Conservation (phyloP, 2,329 filamentous ascomycete species). For the Chaetomium sp. region DNA sequence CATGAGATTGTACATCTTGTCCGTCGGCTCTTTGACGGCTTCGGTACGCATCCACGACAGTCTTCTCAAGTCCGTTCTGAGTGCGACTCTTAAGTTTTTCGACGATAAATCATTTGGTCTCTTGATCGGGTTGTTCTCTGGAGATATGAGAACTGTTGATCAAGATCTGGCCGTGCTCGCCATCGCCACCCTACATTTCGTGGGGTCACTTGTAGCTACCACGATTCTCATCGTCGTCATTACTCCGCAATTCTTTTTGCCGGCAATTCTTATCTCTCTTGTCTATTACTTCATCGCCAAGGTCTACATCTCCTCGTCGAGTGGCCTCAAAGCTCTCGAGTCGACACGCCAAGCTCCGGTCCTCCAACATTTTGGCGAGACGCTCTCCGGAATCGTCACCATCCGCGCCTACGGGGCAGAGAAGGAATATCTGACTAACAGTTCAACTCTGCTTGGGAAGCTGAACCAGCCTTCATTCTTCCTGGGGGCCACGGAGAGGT, state of each 20-base stretch:
- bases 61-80: conserved; percentile 69
- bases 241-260: conserved; percentile 11
- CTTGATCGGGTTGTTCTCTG: conserved; percentile 95
- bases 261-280: conserved; percentile 10
- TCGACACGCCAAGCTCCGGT: conserved; percentile 17
- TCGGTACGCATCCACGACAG: conserved; percentile 74
- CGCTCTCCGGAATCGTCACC: conserved; percentile 17
- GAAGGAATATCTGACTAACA: conserved; percentile 6
- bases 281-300: conserved; percentile 14
- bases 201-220: conserved; percentile 7
- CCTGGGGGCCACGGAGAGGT: conserved; percentile 14
- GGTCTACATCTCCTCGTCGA: conserved; percentile 15
- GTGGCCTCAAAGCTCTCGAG: conserved; percentile 17
- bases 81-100: conserved; percentile 93
- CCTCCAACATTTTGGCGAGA: conserved; percentile 19
- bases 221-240: conserved; percentile 13
- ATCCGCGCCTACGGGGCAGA: conserved; percentile 18
- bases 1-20: conserved; percentile 77
- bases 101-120: conserved; percentile 91
- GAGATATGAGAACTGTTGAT: conserved; percentile 93
- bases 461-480: conserved; percentile 16
- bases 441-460: conserved; percentile 9
- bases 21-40: conserved; percentile 81
- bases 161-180: conserved; percentile 90
- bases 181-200: conserved; percentile 41